Conservation (phyloP, 192 early-diverging fungal species). For the Coemansia sp. region DNA sequence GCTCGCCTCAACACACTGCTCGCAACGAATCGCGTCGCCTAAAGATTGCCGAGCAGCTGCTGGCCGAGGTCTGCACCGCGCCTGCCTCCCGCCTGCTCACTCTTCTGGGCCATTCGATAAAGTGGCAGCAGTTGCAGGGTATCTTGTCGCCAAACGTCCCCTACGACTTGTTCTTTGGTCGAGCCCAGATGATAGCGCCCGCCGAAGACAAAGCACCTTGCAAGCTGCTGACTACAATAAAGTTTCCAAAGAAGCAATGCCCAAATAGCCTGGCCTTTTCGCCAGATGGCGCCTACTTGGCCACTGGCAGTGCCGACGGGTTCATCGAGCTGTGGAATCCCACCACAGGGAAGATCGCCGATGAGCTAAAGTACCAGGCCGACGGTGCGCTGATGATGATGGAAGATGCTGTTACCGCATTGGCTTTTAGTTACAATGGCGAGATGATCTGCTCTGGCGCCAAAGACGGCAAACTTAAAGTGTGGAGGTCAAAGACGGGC, state of each 20-base stretch:
- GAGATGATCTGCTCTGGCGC: slow-evolving; percentile 82
- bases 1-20: slow-evolving; percentile 40
- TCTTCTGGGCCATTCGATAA: slow-evolving; percentile 81
- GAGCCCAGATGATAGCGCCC: slow-evolving; percentile 56
- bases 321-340: slow-evolving; percentile 97
- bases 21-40: slow-evolving; percentile 71
- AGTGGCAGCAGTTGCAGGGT: slow-evolving; percentile 87
- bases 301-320: slow-evolving; percentile 88
- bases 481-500: slow-evolving; percentile 84
- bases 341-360: slow-evolving; percentile 85
- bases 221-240: slow-evolving; percentile 75
- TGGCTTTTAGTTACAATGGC: slow-evolving; percentile 73
- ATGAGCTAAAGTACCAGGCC: slow-evolving; percentile 87
- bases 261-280: slow-evolving; percentile 79
- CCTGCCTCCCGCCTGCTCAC: slow-evolving; percentile 79
- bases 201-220: slow-evolving; percentile 75
- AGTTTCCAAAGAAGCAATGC: slow-evolving; percentile 90
- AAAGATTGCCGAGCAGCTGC: slow-evolving; percentile 67
- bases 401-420: slow-evolving; percentile 77
- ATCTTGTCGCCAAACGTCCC: slow-evolving; percentile 66
- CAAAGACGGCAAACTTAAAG: slow-evolving; percentile 81
- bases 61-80: slow-evolving; percentile 44
- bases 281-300: slow-evolving; percentile 77
- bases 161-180: slow-evolving; percentile 82
- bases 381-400: slow-evolving; percentile 85